These are phyloP conservation scores for Herpetospermum pedunculosum DNA, from an alignment of 306 rosid species.

Conservation along the genomic window DNA sequence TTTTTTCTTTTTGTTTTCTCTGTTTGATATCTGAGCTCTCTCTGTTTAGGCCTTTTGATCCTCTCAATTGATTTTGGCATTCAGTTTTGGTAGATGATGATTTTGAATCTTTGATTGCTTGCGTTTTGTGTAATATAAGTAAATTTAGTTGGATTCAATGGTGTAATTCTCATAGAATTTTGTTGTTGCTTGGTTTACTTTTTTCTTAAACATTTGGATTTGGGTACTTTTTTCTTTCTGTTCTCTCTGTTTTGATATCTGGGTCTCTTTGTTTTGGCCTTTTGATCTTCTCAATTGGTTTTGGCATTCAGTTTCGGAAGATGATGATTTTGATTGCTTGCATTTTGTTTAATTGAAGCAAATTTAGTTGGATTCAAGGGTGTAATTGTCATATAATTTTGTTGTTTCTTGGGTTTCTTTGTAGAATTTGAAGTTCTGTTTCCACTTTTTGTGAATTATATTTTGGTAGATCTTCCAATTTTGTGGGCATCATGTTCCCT, in stretches of 20 bases:
- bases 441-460: background rate
- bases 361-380: background rate
- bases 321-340: background rate
- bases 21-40: background rate
- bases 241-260: background rate
- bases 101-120: conserved; percentile 3
- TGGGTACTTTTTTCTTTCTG: background rate
- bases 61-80: background rate
- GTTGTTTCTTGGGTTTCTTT: background rate
- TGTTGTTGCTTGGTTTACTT: background rate
- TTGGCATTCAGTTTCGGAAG: background rate
- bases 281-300: background rate
- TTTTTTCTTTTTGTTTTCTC: background rate
- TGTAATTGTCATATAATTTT: background rate
- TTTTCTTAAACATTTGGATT: too few relatives aligned
- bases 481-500: background rate
- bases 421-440: background rate
- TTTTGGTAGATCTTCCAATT: conserved; percentile 1
- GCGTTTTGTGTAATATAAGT: background rate
- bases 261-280: background rate
- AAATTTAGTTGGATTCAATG: background rate
- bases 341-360: background rate
- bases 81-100: background rate
- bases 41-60: background rate
- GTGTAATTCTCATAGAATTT: background rate